These are phyloP conservation scores for Lentinula boryana DNA, from an alignment of 768 basidiomycete species.

Conservation along the genomic window DNA sequence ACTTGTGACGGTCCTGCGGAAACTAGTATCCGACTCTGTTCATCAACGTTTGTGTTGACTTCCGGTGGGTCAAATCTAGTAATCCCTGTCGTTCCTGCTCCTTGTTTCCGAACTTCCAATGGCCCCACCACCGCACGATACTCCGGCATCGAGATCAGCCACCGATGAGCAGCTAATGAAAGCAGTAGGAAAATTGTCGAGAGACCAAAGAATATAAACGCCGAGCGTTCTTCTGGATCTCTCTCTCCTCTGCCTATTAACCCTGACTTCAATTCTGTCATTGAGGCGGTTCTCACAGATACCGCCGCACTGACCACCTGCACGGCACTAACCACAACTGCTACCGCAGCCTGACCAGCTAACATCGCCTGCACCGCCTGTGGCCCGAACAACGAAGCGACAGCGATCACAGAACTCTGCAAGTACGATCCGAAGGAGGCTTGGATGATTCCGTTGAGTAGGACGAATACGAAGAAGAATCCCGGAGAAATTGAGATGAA, in stretches of 20 bases:
- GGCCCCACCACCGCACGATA: constrained; percentile 52
- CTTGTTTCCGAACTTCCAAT: constrained; percentile 26
- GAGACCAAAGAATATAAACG: constrained; percentile 67
- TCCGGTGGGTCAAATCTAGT: constrained; percentile 8
- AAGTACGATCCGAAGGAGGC: constrained; percentile 67
- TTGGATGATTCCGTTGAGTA: constrained; percentile 54
- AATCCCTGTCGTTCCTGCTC: background rate
- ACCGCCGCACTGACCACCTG: constrained; percentile 49
- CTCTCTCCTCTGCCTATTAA: constrained; percentile 15
- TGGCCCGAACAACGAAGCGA: constrained; percentile 78
- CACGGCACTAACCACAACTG: constrained; percentile 72
- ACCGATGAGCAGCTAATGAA: constrained; percentile 46
- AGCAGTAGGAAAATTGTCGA: constrained; percentile 60
- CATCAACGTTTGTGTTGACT: constrained; percentile 18
- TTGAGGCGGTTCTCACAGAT: constrained; percentile 44
- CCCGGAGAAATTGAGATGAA: constrained; percentile 47
- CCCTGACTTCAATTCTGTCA: constrained; percentile 12
- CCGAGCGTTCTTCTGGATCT: constrained; percentile 59
- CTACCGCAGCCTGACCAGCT: constrained; percentile 83
- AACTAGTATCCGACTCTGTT: constrained; percentile 29
- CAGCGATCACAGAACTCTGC: constrained; percentile 69
- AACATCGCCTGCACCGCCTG: constrained; percentile 68
- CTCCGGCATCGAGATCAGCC: constrained; percentile 51
- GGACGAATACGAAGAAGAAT: constrained; percentile 59
- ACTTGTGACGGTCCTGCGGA: constrained; percentile 20